Base-by-base conservation (phyloP, 768 basidiomycete species). In the Mycena venus region DNA sequence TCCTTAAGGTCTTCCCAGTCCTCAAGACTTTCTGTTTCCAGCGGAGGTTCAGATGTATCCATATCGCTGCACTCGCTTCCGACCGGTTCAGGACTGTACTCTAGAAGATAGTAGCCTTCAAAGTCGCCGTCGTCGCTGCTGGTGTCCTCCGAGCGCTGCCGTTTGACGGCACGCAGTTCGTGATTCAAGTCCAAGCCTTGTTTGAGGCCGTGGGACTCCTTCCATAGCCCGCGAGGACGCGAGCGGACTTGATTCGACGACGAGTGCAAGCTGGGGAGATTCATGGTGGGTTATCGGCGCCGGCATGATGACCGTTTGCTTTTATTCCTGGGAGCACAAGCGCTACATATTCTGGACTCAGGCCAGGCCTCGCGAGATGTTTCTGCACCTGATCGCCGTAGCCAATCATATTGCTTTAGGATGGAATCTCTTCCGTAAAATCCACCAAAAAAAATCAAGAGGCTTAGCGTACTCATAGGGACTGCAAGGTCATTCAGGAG, bases 1-100 rank as follows among this genome's bases (percentile, higher is more conserved):
- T 91, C 90, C 80, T 93, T 93, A 51, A 93, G 83, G 80, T 90
- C 89, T 64, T 90, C 87, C 93, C 93, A 93, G 78, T 93, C 92
- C 62, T 90, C 88, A 53, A 84, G 40, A 23, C 68, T 70, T 49
- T 65, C 61, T 4, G 59, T 29, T n/a, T 68, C 70, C 7, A 61
- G 63, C 32, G 27, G 14, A 19, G 34, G 47, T 15, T 70, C 68
- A 7, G 19, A 32, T n/a, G 49, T 56, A 29, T 77, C 75, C 75
- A 74, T 77, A n/a, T 49, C 42, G 55, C 56, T 38, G 25, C 23
- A 36, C 34, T 34, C 12, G 47, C 56, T 65, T 21, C 34, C 69
- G 2, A 42, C 31, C 1, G 65, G 60, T 25, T 68, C 65, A 34
- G 74, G 74, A 31, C 59, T 63, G 55, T 49, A 69, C 40, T 76